Evolutionary conservation across 371 early-diverging fungal genomes (phyloP).

Genomic region (Sporodiniella umbellata): DNA sequence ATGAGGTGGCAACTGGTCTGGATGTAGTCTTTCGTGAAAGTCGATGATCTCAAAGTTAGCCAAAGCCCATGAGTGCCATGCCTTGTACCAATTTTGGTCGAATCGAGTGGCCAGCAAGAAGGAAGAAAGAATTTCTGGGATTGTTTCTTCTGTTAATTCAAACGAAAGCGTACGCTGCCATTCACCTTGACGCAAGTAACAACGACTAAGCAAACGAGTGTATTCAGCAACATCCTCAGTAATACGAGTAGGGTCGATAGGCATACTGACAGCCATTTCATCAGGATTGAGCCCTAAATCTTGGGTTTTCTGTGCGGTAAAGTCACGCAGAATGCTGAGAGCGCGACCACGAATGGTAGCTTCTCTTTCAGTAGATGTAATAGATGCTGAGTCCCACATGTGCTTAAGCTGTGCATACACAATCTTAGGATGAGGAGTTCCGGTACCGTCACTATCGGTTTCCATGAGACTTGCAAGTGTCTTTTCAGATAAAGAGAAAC

Average conservation of each 20-base stretch:
- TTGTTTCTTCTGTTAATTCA: slow-evolving; percentile 68
- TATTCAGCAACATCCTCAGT: slow-evolving; percentile 53
- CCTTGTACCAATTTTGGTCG: slow-evolving; percentile 96
- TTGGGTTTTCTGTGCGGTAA: slow-evolving; percentile 58
- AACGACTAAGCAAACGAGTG: slow-evolving; percentile 76
- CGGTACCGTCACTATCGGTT: slow-evolving; percentile 30
- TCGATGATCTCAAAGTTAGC: slow-evolving; percentile 91
- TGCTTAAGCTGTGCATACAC: slow-evolving; percentile 95
- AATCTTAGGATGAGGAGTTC: slow-evolving; percentile 69
- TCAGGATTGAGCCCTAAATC: slow-evolving; percentile 58
- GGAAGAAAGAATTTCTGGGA: slow-evolving; percentile 79
- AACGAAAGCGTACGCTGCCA: slow-evolving; percentile 87
- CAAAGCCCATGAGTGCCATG: slow-evolving; percentile 98
- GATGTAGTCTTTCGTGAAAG: slow-evolving; percentile 64
- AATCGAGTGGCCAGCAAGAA: slow-evolving; percentile 88
- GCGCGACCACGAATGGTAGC: slow-evolving; percentile 56
- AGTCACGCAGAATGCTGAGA: slow-evolving; percentile 58
- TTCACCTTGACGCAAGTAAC: slow-evolving; percentile 90
- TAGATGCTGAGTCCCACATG: slow-evolving; percentile 82
- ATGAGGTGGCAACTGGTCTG: slow-evolving; percentile 50
- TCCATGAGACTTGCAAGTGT: slow-evolving; percentile 71
- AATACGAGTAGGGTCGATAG: slow-evolving; percentile 50
- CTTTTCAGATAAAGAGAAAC: slow-evolving; percentile 80
- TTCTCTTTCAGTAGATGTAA: slow-evolving; percentile 38
- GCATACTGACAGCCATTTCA: slow-evolving; percentile 53